Conservation (phyloP, 1,284 basidiomycete species). For the Malassezia sympodialis region DNA sequence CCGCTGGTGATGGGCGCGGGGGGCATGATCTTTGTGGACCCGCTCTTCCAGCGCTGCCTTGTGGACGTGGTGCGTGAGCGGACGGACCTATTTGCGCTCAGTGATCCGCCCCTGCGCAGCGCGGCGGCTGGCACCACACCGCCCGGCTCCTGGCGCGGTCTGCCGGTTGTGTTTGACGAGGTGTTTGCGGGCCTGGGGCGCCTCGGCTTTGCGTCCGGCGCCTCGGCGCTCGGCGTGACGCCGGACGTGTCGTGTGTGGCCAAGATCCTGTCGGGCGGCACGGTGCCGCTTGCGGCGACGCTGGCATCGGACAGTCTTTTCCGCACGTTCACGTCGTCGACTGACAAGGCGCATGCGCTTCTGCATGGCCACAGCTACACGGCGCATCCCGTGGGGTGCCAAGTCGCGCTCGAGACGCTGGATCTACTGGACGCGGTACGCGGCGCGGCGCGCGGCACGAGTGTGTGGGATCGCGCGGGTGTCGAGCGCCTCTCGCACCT, state of each 20-base stretch:
- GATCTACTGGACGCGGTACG: slow-evolving; percentile 52
- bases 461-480: slow-evolving; percentile 73
- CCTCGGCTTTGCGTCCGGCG: slow-evolving; percentile 54
- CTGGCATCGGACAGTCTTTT: slow-evolving; percentile 72
- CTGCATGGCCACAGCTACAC: slow-evolving; percentile 86
- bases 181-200: slow-evolving; percentile 88
- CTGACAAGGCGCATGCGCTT: slow-evolving; percentile 70
- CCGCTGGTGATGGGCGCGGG: slow-evolving; percentile 89
- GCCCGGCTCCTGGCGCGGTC: slow-evolving; percentile 55
- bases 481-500: slow-evolving; percentile 59
- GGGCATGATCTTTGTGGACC: slow-evolving; percentile 95
- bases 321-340: slow-evolving; percentile 61
- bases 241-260: slow-evolving; percentile 74
- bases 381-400: slow-evolving; percentile 58
- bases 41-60: slow-evolving; percentile 81
- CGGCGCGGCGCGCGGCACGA: slow-evolving; percentile 52
- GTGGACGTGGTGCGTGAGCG: slow-evolving; percentile 66
- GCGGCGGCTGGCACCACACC: neutral
- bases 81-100: slow-evolving; percentile 50
- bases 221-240: slow-evolving; percentile 25
- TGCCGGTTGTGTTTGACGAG: slow-evolving; percentile 91
- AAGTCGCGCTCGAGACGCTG: slow-evolving; percentile 74
- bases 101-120: slow-evolving; percentile 27
- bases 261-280: slow-evolving; percentile 86
- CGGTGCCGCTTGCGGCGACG: slow-evolving; percentile 68